Percentiles rank a stretch among this genome's conserved stretches.
Evolutionary conservation across 2,329 filamentous ascomycete genomes (phyloP).

Genomic region (Aureobasidium sp.): DNA sequence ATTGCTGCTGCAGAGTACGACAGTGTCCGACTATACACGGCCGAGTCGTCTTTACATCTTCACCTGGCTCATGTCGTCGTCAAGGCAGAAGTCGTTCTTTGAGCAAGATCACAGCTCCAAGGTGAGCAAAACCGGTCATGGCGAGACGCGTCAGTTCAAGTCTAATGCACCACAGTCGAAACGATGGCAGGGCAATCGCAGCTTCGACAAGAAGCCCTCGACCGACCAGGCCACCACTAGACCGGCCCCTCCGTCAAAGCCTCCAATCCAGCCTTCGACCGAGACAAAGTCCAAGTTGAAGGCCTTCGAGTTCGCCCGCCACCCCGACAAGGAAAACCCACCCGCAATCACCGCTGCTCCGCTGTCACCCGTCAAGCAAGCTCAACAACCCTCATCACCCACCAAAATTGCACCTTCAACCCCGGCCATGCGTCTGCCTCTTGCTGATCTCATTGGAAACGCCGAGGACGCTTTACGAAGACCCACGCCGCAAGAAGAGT

Average conservation of each 20-base stretch:
- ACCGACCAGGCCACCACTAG: slow-evolving; percentile 1
- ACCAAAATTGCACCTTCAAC: slow-evolving; percentile 44
- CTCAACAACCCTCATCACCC: slow-evolving; percentile 13
- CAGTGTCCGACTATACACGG: not conserved
- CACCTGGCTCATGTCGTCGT: slow-evolving; percentile 36
- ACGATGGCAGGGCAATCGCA: slow-evolving; percentile 17
- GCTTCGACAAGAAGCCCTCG: slow-evolving; percentile 22
- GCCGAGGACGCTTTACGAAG: slow-evolving; percentile 47
- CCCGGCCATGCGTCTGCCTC: slow-evolving; percentile 50
- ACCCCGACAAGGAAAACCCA: slow-evolving; percentile 16
- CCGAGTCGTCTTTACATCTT: not conserved
- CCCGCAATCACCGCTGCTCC: not conserved
- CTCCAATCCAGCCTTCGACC: slow-evolving; percentile 44
- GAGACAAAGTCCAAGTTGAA: slow-evolving; percentile 50
- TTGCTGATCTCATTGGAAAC: slow-evolving; percentile 56
- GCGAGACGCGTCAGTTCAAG: not conserved
- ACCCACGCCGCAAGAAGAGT: slow-evolving; percentile 41
- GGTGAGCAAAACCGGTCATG: slow-evolving; percentile 25
- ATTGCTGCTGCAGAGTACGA: not conserved
- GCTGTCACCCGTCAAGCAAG: slow-evolving; percentile 9
- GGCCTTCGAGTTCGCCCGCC: slow-evolving; percentile 45
- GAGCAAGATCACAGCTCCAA: slow-evolving; percentile 40
- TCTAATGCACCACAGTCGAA: slow-evolving; percentile 11
- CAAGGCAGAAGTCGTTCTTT: slow-evolving; percentile 46
- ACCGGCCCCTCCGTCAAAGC: slow-evolving; percentile 24